A percentile compares a stretch with the other conserved stretches of the same genome.
phyloP scores from a whole-genome alignment of 345 rosid species.

The Cochlearia excelsa region DNA sequence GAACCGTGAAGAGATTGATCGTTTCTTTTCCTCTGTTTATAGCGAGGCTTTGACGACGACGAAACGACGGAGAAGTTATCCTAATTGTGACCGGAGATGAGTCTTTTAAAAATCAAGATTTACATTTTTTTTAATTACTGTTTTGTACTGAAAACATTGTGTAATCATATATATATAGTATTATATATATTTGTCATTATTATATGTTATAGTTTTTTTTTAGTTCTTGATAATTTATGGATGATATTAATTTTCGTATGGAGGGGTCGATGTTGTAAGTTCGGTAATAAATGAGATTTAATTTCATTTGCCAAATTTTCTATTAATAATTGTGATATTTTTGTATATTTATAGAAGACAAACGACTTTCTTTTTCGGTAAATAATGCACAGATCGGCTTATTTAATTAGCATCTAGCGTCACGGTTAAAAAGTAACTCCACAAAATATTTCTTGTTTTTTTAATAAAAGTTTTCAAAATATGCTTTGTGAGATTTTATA shows the following conservation, averaged over 20 bases:
- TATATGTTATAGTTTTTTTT: too few relatives aligned
- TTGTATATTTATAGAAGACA: conserved; percentile 12
- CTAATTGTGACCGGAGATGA: conserved; percentile 23
- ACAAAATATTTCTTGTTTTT: too few relatives aligned
- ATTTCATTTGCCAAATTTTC: conserved; percentile 21
- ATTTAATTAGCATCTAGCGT: too few relatives aligned
- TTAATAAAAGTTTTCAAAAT: too few relatives aligned
- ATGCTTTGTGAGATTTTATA: too few relatives aligned
- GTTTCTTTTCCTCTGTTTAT: conserved; percentile 32
- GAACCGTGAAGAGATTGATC: conserved; percentile 12
- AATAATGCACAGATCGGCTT: too few relatives aligned
- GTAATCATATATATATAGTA: background rate
- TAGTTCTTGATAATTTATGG: too few relatives aligned
- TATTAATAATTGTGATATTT: conserved; percentile 28
- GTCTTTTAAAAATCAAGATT: conserved; percentile 12
- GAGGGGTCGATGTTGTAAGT: conserved; percentile 36
- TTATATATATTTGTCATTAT: too few relatives aligned
- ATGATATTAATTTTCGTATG: background rate
- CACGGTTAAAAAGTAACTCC: too few relatives aligned
- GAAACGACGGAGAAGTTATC: conserved; percentile 27
- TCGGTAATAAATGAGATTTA: conserved; percentile 31
- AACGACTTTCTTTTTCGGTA: too few relatives aligned
- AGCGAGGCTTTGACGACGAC: conserved; percentile 24
- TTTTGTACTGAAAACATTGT: conserved; percentile 27
- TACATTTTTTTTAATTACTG: conserved; percentile 18